These are phyloP conservation scores for Suhomyces pyralidae DNA, from an alignment of 805 yeast species.

Conservation along the genomic window DNA sequence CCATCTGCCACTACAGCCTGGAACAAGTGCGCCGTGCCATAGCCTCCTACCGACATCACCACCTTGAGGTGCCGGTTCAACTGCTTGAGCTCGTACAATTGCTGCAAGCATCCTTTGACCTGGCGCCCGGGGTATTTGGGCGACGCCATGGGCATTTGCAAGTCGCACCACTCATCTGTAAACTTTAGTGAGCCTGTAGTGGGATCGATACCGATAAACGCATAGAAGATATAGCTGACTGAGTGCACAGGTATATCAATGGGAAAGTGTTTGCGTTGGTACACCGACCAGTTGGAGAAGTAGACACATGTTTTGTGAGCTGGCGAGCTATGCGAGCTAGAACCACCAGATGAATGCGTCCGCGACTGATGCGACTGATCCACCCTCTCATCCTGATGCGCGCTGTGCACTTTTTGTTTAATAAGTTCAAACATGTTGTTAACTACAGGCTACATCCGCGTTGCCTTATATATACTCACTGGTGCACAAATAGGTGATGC, in stretches of 20 bases:
- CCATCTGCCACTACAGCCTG: constrained; percentile 22
- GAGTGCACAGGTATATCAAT: constrained; percentile 54
- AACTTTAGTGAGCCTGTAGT: constrained; percentile 51
- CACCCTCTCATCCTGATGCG: too few relatives aligned
- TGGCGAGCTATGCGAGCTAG: too few relatives aligned
- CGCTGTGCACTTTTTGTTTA: neutral
- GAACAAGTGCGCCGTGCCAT: constrained; percentile 50
- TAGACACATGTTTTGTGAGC: constrained; percentile 39
- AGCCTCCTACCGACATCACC: constrained; percentile 82
- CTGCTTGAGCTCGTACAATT: constrained; percentile 47
- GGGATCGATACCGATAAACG: constrained; percentile 63
- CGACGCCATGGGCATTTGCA: constrained; percentile 35
- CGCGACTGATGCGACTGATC: too few relatives aligned
- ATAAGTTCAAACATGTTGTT: neutral
- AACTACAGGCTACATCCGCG: too few relatives aligned
- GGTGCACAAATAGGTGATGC: neutral
- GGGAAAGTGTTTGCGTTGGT: constrained; percentile 48
- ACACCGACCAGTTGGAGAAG: constrained; percentile 47
- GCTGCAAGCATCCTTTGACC: constrained; percentile 49
- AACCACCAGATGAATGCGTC: too few relatives aligned
- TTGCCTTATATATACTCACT: neutral
- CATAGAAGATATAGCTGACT: constrained; percentile 71
- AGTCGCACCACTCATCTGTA: constrained; percentile 68
- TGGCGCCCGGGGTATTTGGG: constrained; percentile 12
- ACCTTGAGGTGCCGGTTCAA: constrained; percentile 45